Evolutionary conservation across 1,139 yeast genomes (phyloP).

Genomic region (Meyerozyma smithsonii): DNA sequence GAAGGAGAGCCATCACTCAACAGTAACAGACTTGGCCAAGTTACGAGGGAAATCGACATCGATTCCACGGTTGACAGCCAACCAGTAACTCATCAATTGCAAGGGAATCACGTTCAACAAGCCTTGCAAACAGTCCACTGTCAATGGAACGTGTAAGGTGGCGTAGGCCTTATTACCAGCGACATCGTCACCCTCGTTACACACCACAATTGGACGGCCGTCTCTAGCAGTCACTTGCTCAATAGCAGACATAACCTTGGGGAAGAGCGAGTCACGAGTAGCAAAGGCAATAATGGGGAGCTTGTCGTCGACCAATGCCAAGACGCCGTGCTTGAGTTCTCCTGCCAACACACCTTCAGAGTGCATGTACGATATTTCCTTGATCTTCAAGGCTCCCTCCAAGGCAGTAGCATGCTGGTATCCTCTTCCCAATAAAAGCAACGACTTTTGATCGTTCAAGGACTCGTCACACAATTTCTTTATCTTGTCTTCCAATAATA

Average conservation of each 20-base stretch:
- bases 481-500: conserved; percentile 68
- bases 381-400: conserved; percentile 97
- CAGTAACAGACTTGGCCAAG: conserved; percentile 97
- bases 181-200: conserved; percentile 80
- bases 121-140: conserved; percentile 98
- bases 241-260: conserved; percentile 92
- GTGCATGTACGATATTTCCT: conserved; percentile 98
- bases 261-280: conserved; percentile 95
- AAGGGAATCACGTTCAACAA: conserved; percentile 89
- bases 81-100: conserved; percentile 96
- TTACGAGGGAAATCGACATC: conserved; percentile 99
- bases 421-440: conserved; percentile 93
- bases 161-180: conserved; percentile 51
- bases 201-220: conserved; percentile 92
- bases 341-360: conserved; percentile 99
- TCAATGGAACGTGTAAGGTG: conserved; percentile 83
- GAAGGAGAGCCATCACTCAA: conserved; percentile 46
- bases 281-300: conserved; percentile 95
- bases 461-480: conserved; percentile 69
- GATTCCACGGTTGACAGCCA: conserved; percentile 91
- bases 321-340: conserved; percentile 96
- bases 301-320: conserved; percentile 91
- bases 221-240: conserved; percentile 97
- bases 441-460: conserved; percentile 77
- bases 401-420: conserved; percentile 96